phyloP scores from a whole-genome alignment of 495 filamentous ascomycete species.

The Aspergillus bridgeri region DNA sequence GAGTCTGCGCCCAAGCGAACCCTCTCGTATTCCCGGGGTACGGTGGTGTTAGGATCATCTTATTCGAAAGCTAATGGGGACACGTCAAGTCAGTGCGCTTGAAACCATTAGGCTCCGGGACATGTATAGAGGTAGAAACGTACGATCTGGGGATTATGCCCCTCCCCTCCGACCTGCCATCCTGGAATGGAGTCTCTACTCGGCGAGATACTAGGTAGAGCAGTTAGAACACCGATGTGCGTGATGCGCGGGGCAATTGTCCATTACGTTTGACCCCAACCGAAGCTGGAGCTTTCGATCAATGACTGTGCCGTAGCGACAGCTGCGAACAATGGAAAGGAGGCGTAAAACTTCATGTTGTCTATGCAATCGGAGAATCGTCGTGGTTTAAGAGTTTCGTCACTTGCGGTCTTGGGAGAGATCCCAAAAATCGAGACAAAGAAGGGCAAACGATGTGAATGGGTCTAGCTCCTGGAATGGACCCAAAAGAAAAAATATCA shows the following conservation, averaged over 20 bases:
- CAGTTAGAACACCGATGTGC: slow-evolving; percentile 22
- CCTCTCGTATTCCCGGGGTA: slow-evolving; percentile 82
- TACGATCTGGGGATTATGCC: slow-evolving; percentile 63
- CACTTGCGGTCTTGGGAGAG: background rate
- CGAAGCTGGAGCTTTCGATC: slow-evolving; percentile 72
- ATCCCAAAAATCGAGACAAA: background rate
- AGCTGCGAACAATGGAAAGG: slow-evolving; percentile 48
- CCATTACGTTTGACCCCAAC: slow-evolving; percentile 59
- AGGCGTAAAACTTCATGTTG: slow-evolving; percentile 39
- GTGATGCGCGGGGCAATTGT: background rate
- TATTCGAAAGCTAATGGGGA: slow-evolving; percentile 68
- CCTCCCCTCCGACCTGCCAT: slow-evolving; percentile 69
- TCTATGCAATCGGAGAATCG: slow-evolving; percentile 14
- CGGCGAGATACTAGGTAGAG: slow-evolving; percentile 49
- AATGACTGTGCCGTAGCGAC: slow-evolving; percentile 58
- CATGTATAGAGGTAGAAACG: slow-evolving; percentile 9
- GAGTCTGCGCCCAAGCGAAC: slow-evolving; percentile 71
- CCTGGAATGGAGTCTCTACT: slow-evolving; percentile 54
- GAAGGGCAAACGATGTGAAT: background rate
- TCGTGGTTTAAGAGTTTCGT: slow-evolving; percentile 2
- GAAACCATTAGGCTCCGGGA: background rate
- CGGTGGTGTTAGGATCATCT: slow-evolving; percentile 86
- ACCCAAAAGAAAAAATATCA: slow-evolving; percentile 1
- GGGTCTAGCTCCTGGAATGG: background rate
- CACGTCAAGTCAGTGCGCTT: slow-evolving; percentile 8